A percentile compares a stretch with the other conserved stretches of the same genome.
Evolutionary conservation across 2,329 filamentous ascomycete species (phyloP).

Genomic region (Colletotrichum liriopes): DNA sequence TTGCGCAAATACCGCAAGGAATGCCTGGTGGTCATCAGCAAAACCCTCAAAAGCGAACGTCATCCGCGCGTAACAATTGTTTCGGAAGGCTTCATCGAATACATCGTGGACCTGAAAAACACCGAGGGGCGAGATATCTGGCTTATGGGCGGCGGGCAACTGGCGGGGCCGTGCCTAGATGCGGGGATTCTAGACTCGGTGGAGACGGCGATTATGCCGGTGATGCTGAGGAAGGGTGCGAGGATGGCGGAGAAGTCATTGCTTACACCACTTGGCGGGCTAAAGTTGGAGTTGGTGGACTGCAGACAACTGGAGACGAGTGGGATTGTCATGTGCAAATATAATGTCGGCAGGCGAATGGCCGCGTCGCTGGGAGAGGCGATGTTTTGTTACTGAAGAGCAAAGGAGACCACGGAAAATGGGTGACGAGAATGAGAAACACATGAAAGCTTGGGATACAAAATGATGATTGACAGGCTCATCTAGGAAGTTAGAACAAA

Average conservation of each 20-base stretch:
- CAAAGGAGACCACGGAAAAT: not conserved
- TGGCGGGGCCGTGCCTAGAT: slow-evolving; percentile 49
- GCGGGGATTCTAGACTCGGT: slow-evolving; percentile 51
- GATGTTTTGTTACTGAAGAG: not conserved
- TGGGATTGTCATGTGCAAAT: slow-evolving; percentile 46
- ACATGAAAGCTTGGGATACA: not conserved
- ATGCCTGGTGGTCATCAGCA: slow-evolving; percentile 51
- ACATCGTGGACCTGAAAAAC: slow-evolving; percentile 46
- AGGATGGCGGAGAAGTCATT: slow-evolving; percentile 44
- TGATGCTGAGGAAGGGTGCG: slow-evolving; percentile 47
- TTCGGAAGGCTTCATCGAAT: slow-evolving; percentile 39
- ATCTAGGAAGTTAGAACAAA: not conserved
- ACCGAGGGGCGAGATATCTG: slow-evolving; percentile 50
- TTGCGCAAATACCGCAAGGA: slow-evolving; percentile 44
- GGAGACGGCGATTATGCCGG: slow-evolving; percentile 51
- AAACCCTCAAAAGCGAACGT: slow-evolving; percentile 41
- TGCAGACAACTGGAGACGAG: slow-evolving; percentile 40
- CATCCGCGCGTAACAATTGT: slow-evolving; percentile 49
- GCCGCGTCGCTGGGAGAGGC: slow-evolving; percentile 31
- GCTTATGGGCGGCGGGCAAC: slow-evolving; percentile 54
- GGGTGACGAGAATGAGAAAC: no score
- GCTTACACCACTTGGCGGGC: slow-evolving; percentile 1
- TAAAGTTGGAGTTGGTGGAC: slow-evolving; percentile 37
- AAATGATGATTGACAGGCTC: not conserved
- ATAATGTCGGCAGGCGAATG: slow-evolving; percentile 28